These are phyloP conservation scores for Bipolaris sorokiniana DNA, from an alignment of 2,329 filamentous ascomycete genomes.

Conservation along the genomic window DNA sequence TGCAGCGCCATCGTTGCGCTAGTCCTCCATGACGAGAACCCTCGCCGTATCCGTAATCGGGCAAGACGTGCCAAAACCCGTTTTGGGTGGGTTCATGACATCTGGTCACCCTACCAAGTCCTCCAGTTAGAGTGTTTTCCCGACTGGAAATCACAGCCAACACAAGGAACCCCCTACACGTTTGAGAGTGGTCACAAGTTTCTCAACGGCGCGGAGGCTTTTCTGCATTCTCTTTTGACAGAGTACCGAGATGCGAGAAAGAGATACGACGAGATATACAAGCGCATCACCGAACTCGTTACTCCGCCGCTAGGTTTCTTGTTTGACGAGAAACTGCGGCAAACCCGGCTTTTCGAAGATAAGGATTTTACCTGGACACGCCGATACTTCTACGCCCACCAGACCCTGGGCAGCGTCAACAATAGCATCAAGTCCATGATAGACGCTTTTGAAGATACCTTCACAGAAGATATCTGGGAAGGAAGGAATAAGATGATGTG, in stretches of 20 bases:
- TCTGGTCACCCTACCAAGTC: slow-evolving; percentile 67
- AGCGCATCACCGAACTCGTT: slow-evolving; percentile 63
- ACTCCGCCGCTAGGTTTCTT: slow-evolving; percentile 66
- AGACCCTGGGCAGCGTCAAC: slow-evolving; percentile 66
- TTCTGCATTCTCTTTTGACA: slow-evolving; percentile 63
- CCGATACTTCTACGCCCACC: slow-evolving; percentile 68
- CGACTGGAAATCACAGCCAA: slow-evolving; percentile 57
- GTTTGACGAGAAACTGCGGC: slow-evolving; percentile 62
- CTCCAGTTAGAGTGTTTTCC: slow-evolving; percentile 39
- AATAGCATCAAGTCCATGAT: slow-evolving; percentile 65
- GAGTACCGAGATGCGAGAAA: slow-evolving; percentile 68
- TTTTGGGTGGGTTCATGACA: slow-evolving; percentile 62
- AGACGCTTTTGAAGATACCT: slow-evolving; percentile 62
- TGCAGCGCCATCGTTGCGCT: slow-evolving; percentile 66
- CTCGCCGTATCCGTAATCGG: slow-evolving; percentile 58
- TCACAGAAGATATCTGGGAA: slow-evolving; percentile 65
- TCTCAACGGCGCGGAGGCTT: slow-evolving; percentile 66
- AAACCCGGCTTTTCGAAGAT: slow-evolving; percentile 67
- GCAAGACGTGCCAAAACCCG: slow-evolving; percentile 56
- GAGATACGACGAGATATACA: slow-evolving; percentile 63
- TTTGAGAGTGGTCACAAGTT: slow-evolving; percentile 64
- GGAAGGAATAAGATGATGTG: slow-evolving; percentile 62
- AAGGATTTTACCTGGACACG: slow-evolving; percentile 65
- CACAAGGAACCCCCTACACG: slow-evolving; percentile 56
- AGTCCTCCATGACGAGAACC: slow-evolving; percentile 60